Evolutionary conservation across 2,329 filamentous ascomycete species (phyloP).

Genomic region (Metarhizium sp.): DNA sequence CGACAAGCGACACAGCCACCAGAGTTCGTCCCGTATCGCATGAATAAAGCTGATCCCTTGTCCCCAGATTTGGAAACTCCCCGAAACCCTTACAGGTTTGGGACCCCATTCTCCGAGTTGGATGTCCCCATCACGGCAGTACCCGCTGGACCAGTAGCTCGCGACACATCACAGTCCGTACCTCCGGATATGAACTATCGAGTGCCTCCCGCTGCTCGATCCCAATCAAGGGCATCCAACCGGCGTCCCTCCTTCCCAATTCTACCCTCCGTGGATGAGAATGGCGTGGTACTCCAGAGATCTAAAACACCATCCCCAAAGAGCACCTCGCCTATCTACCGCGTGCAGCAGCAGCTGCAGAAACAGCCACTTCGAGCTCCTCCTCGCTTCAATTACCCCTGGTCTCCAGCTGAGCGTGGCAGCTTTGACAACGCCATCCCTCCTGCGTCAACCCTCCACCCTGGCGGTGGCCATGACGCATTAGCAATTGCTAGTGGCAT

Average conservation of each 20-base stretch:
- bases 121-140: slow-evolving; percentile 76
- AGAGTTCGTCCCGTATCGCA: slow-evolving; percentile 39
- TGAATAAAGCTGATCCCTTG: slow-evolving; percentile 40
- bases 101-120: slow-evolving; percentile 85
- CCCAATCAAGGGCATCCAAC: slow-evolving; percentile 44
- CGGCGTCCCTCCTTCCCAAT: slow-evolving; percentile 60
- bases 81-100: slow-evolving; percentile 58
- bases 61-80: slow-evolving; percentile 51
- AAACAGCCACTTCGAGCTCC: slow-evolving; percentile 35
- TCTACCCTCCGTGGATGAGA: slow-evolving; percentile 62
- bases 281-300: slow-evolving; percentile 34
- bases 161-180: slow-evolving; percentile 80
- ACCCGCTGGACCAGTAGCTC: slow-evolving; percentile 60
- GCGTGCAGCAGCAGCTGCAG: slow-evolving; percentile 16
- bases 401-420: slow-evolving; percentile 39
- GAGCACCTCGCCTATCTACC: slow-evolving; percentile 26
- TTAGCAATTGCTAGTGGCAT: slow-evolving; percentile 38
- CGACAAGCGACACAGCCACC: slow-evolving; percentile 11
- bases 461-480: slow-evolving; percentile 15
- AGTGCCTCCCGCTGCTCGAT: slow-evolving; percentile 30
- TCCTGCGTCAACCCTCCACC: slow-evolving; percentile 19
- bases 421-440: slow-evolving; percentile 37
- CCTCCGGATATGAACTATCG: slow-evolving; percentile 88
- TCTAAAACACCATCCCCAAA: slow-evolving; percentile 22
- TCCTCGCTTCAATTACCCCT: slow-evolving; percentile 46